phyloP scores from a whole-genome alignment of 2,329 filamentous ascomycete genomes.

The Pleomassaria siparia region DNA sequence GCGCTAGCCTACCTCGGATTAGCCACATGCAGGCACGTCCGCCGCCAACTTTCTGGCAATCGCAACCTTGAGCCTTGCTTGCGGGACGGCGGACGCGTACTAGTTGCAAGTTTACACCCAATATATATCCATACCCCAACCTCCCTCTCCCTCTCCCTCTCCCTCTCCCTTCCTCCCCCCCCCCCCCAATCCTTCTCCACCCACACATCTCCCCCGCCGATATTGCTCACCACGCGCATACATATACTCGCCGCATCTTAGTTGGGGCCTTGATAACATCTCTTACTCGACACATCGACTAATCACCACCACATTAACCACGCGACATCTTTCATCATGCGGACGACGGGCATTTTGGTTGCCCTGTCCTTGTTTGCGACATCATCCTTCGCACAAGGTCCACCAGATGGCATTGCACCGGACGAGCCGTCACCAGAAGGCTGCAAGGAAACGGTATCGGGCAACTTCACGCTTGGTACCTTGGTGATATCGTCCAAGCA shows the following conservation, averaged over 20 bases:
- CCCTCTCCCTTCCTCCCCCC: neutral
- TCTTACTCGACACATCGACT: neutral
- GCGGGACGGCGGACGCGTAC: too few relatives aligned
- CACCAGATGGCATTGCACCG: conserved; percentile 51
- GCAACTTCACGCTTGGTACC: conserved; percentile 62
- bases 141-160: neutral
- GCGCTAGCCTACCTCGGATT: neutral
- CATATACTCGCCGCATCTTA: neutral
- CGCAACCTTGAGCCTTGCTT: conserved; percentile 1
- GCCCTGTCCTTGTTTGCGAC: conserved; percentile 28
- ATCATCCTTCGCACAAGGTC: conserved; percentile 25
- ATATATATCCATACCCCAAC: neutral
- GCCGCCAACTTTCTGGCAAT: neutral
- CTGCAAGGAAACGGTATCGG: conserved; percentile 55
- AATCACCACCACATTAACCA: neutral
- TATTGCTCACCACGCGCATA: conserved; percentile 1
- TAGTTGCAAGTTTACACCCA: too few relatives aligned
- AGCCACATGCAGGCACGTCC: too few relatives aligned
- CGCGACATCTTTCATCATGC: conserved; percentile 23
- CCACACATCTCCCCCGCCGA: neutral
- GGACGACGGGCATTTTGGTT: conserved; percentile 24
- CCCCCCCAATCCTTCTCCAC: neutral
- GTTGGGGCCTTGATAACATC: neutral
- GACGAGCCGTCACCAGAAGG: conserved; percentile 52
- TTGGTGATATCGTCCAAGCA: conserved; percentile 25